Base-by-base conservation (phyloP, 192 early-diverging fungal species). In the Pilaira anomala region DNA sequence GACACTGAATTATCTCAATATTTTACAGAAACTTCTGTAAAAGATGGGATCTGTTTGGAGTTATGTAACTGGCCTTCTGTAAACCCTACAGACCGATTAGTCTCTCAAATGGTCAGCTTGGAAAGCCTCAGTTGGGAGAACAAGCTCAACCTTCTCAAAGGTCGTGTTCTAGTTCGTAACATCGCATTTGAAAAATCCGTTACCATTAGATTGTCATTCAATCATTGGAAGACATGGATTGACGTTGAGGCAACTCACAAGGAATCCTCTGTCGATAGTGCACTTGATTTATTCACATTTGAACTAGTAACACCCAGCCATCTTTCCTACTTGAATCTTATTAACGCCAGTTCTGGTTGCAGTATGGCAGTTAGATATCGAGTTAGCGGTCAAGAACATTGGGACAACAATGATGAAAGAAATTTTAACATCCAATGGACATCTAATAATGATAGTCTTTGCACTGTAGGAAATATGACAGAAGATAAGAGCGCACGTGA, bases 361-460 rank as follows among this genome's bases (percentile, higher is more conserved):
- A 36, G 33, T 36, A 73, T 90, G 63, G 86, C 85, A 36, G 80
- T 83, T 36, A 76, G 82, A n/a, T 93, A 90, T 72, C 70, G 74
- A 26, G 91, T 93, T 19, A 77, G 71, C 3, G 86, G 83, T 2
- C 60, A 58, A 19, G 88, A 89, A 69, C 81, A 85, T 76, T 97
- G 94, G 94, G 94, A 97, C 80, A 97, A 93, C 77, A 93, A 97
- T 82, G 62, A 65, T 62, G 89, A 88, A 45, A 67, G 76, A 56
- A 94, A 97, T 80, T 93, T 42, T 26, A 39, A 41, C 11, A 28
- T 39, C 2, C 53, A 55, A n/a, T 55, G 53, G 53, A 18, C 9
- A n/a, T 36, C 33, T 29, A n/a, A n/a, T n/a, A n/a, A n/a, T n/a
- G n/a, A n/a, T n/a, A n/a, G n/a, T n/a, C n/a, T n/a, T n/a, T n/a